phyloP scores from a whole-genome alignment of 2,329 filamentous ascomycete genomes.

The Cercospora zeae-maydis region DNA sequence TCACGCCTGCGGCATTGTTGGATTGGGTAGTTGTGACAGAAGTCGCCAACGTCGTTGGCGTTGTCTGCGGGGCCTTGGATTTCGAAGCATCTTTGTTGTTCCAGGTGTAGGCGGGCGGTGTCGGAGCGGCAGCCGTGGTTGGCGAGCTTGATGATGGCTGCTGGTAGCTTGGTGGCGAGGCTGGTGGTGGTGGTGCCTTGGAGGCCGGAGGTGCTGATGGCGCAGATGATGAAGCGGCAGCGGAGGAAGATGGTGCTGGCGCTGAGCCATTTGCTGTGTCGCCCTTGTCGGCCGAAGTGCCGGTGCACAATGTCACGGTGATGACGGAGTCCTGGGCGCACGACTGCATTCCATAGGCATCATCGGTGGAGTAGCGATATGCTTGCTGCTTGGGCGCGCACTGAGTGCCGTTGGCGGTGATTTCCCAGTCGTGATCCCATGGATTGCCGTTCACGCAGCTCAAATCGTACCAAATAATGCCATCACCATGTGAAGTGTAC shows the following conservation, averaged over 20 bases:
- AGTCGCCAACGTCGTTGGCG: slow-evolving; percentile 24
- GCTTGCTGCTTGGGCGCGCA: slow-evolving; percentile 35
- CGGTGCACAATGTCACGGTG: slow-evolving; percentile 39
- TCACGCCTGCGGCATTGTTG: slow-evolving; percentile 19
- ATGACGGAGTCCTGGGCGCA: slow-evolving; percentile 34
- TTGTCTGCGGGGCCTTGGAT: slow-evolving; percentile 13
- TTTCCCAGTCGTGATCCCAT: slow-evolving; percentile 38
- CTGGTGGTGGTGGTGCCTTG: slow-evolving; percentile 12
- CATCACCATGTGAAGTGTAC: slow-evolving; percentile 39
- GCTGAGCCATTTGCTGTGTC: slow-evolving; percentile 5
- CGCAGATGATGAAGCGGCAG: slow-evolving; percentile 2
- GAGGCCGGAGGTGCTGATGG: slow-evolving; percentile 10
- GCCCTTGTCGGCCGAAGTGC: slow-evolving; percentile 20
- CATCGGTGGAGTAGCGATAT: slow-evolving; percentile 40
- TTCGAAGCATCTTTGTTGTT: slow-evolving; percentile 16
- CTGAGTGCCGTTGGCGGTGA: slow-evolving; percentile 29
- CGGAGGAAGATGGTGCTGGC: slow-evolving; percentile 12
- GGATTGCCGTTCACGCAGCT: slow-evolving; percentile 40
- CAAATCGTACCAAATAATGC: slow-evolving; percentile 40
- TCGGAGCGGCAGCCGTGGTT: background rate
- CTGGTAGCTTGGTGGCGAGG: slow-evolving; percentile 9
- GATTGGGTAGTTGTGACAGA: slow-evolving; percentile 18
- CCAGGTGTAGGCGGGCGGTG: slow-evolving; percentile 12
- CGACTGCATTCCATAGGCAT: slow-evolving; percentile 40
- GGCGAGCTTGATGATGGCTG: slow-evolving; percentile 7